These are phyloP conservation scores for Beauveria asiatica DNA, from an alignment of 2,329 filamentous ascomycete species.

Conservation along the genomic window DNA sequence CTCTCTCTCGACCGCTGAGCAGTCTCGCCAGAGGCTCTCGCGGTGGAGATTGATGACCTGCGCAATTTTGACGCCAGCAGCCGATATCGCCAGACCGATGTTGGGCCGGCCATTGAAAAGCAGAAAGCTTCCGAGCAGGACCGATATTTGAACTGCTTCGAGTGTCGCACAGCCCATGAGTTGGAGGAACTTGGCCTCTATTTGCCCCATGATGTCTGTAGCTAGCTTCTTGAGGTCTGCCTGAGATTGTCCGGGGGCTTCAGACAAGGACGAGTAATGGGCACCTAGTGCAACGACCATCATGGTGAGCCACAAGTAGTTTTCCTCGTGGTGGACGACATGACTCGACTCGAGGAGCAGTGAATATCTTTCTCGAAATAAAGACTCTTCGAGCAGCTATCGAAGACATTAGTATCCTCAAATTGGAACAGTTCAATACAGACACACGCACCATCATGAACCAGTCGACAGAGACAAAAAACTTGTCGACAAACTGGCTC, in stretches of 20 bases:
- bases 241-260: not conserved
- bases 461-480: conserved; percentile 11
- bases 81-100: conserved; percentile 9
- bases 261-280: not conserved
- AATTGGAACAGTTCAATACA: not conserved
- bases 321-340: conserved; percentile 8
- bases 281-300: conserved; percentile 8
- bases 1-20: conserved; percentile 1
- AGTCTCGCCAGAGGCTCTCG: conserved; percentile 4
- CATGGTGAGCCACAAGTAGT: conserved; percentile 7
- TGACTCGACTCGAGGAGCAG: not conserved
- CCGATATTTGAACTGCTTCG: conserved; percentile 8
- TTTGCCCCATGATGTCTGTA: not conserved
- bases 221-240: conserved; percentile 1
- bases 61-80: conserved; percentile 10
- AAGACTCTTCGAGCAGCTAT: conserved; percentile 7
- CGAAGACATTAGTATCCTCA: not conserved
- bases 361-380: not conserved
- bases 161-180: conserved; percentile 8
- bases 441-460: conserved; percentile 10
- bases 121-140: conserved; percentile 9
- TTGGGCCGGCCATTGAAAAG: conserved; percentile 9
- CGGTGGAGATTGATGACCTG: conserved; percentile 10
- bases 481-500: conserved; percentile 1
- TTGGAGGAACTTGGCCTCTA: conserved; percentile 5